Evolutionary conservation across 306 rosid genomes (phyloP).

Genomic region (Acacia acuminata): DNA sequence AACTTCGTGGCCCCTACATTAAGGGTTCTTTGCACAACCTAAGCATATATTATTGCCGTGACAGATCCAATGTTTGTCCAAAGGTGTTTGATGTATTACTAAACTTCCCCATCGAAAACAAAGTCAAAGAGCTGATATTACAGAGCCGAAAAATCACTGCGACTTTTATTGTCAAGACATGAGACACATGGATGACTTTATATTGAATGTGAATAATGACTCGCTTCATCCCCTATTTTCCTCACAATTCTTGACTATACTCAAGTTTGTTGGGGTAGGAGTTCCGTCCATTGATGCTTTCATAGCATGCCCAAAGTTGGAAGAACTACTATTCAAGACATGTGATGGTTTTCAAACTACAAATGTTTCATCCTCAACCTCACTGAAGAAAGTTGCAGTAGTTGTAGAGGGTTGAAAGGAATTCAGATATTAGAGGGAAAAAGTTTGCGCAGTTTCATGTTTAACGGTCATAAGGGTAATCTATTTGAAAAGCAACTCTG

Average conservation of each 20-base stretch:
- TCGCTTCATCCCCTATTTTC: background rate
- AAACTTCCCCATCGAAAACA: background rate
- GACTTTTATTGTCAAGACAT: too few species aligned
- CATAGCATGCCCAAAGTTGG: background rate
- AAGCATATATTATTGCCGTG: background rate
- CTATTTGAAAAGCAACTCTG: background rate
- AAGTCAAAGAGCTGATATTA: background rate
- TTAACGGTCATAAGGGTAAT: too few species aligned
- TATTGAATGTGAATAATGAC: too few species aligned
- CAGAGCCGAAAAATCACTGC: too few species aligned
- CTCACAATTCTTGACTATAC: background rate
- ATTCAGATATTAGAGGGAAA: background rate
- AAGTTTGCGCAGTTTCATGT: background rate
- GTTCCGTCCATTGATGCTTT: background rate
- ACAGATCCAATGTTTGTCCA: background rate
- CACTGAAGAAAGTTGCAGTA: background rate
- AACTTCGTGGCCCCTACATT: background rate
- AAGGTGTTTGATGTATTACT: background rate
- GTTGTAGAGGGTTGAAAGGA: background rate
- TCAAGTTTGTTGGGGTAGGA: background rate
- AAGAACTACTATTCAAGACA: too few species aligned
- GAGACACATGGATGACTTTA: too few species aligned
- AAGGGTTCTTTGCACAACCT: background rate
- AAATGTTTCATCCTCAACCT: background rate
- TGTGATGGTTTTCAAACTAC: background rate